A percentile compares a stretch with the other conserved stretches of the same genome.
Conservation (phyloP, 306 rosid species). For the Casuarina cunninghamiana region DNA sequence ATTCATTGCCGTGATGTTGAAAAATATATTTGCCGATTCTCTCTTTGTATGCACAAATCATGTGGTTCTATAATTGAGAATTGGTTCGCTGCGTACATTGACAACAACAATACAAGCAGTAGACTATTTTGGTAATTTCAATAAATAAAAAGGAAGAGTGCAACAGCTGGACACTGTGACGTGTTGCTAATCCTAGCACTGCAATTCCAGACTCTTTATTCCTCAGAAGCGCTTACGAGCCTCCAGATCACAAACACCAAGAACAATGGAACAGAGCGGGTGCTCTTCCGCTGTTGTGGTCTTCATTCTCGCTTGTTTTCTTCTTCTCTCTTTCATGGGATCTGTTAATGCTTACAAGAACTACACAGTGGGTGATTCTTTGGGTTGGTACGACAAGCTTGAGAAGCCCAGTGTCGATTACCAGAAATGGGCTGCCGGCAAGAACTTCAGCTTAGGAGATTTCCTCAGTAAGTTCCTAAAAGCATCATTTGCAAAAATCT, state of each 20-base stretch:
- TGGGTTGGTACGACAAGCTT: conserved; percentile 79
- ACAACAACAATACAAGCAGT: background rate
- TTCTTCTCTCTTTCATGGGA: conserved; percentile 35
- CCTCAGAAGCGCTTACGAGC: background rate
- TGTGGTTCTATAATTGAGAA: too few relatives aligned
- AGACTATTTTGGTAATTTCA: conserved; percentile 30
- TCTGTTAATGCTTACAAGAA: conserved; percentile 73
- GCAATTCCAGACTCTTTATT: background rate
- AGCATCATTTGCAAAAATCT: background rate
- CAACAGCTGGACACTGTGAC: background rate
- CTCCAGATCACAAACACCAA: conserved; percentile 14
- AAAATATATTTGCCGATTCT: too few relatives aligned
- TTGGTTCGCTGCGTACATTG: too few relatives aligned
- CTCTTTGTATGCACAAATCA: too few relatives aligned
- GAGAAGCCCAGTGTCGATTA: conserved; percentile 57
- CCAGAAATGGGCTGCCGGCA: conserved; percentile 69
- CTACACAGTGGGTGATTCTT: conserved; percentile 86
- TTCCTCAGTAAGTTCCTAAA: conserved; percentile 62
- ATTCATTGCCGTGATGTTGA: background rate
- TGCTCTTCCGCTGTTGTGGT: background rate
- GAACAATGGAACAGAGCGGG: conserved; percentile 37
- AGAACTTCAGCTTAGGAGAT: conserved; percentile 82
- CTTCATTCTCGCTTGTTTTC: background rate
- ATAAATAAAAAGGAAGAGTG: background rate
- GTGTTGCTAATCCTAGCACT: background rate